phyloP scores from a whole-genome alignment of 805 yeast genomes.

The Pichia nakasei region DNA sequence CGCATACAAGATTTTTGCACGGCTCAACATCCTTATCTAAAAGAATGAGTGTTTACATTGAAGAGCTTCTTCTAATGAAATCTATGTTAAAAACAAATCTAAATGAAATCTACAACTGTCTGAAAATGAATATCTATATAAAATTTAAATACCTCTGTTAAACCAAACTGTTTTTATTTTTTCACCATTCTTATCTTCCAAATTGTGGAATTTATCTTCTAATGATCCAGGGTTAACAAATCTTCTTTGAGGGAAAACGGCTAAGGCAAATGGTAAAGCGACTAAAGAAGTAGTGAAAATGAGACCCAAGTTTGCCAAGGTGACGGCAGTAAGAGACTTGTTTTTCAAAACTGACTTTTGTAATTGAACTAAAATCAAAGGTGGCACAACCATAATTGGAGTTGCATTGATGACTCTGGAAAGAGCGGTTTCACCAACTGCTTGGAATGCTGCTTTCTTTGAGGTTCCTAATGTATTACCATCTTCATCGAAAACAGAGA shows the following conservation, averaged over 20 bases:
- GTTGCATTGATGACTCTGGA: constrained; percentile 94
- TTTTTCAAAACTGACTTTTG: constrained; percentile 66
- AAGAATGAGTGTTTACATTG: no score
- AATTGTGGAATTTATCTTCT: constrained; percentile 54
- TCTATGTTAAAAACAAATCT: no score
- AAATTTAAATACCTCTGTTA: constrained; percentile 77
- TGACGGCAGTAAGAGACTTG: constrained; percentile 56
- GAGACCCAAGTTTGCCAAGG: constrained; percentile 72
- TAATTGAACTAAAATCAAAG: constrained; percentile 68
- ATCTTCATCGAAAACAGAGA: constrained; percentile 54
- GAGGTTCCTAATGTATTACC: constrained; percentile 67
- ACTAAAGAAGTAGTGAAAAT: constrained; percentile 78
- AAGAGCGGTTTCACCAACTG: constrained; percentile 96
- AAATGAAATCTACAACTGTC: no score
- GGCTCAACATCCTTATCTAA: no score
- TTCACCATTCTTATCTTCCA: constrained; percentile 55
- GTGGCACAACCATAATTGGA: constrained; percentile 96
- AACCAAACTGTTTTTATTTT: constrained; percentile 59
- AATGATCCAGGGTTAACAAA: constrained; percentile 46
- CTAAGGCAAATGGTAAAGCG: constrained; percentile 91
- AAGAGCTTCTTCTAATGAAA: no score
- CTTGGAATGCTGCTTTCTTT: constrained; percentile 78
- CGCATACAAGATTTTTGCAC: no score
- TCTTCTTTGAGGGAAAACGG: constrained; percentile 88
- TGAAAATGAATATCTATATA: background rate